Percentiles rank a stretch among this genome's conserved stretches.
These are phyloP conservation scores for Fusarium liriodendri DNA, from an alignment of 2,329 filamentous ascomycete genomes.

Conservation along the genomic window DNA sequence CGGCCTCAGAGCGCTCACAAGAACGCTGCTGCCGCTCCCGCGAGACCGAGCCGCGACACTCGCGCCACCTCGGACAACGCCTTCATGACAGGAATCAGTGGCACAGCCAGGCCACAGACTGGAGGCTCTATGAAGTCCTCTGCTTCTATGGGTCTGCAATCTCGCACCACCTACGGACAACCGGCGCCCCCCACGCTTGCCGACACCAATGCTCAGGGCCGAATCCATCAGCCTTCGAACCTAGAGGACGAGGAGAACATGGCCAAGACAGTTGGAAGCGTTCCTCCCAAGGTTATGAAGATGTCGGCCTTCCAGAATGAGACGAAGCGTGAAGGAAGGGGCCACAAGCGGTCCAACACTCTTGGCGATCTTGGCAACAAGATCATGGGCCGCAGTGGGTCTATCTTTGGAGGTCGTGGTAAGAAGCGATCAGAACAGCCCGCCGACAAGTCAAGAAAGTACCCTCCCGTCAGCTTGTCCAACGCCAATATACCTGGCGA, in stretches of 20 bases:
- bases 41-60: constrained; percentile 44
- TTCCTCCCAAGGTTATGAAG: constrained; percentile 68
- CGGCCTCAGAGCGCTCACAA: constrained; percentile 63
- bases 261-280: constrained; percentile 70
- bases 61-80: constrained; percentile 55
- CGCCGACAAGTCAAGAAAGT: constrained; percentile 75
- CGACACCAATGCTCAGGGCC: constrained; percentile 88
- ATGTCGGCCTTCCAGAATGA: constrained; percentile 69
- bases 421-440: constrained; percentile 62
- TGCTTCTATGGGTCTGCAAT: constrained; percentile 70
- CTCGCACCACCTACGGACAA: constrained; percentile 82
- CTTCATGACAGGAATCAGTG: constrained; percentile 57
- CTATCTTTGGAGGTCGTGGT: constrained; percentile 76
- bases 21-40: constrained; percentile 38
- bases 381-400: constrained; percentile 85
- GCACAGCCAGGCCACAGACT: constrained; percentile 76
- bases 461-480: constrained; percentile 93
- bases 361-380: constrained; percentile 86
- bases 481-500: constrained; percentile 72
- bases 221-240: constrained; percentile 80
- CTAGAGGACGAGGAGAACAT: constrained; percentile 74
- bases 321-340: constrained; percentile 59
- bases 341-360: constrained; percentile 78
- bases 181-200: constrained; percentile 89
- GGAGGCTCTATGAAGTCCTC: constrained; percentile 81